Conservation (phyloP, 768 basidiomycete species). For the Boletus fagicola region DNA sequence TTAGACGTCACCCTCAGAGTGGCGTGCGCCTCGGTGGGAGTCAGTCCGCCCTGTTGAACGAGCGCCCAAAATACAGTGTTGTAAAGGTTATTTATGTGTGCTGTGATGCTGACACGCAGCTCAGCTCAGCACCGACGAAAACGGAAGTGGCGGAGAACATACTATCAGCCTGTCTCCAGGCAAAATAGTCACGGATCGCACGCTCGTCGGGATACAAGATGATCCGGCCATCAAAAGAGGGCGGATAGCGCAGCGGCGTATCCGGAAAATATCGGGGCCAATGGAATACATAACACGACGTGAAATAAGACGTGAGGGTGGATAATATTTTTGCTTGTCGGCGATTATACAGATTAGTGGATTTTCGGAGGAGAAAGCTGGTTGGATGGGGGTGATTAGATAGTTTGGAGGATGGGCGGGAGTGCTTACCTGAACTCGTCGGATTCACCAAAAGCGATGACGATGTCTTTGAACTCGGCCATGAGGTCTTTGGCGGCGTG, state of each 20-base stretch:
- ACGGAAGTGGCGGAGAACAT: constrained; percentile 30
- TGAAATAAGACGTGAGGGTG: constrained; percentile 82
- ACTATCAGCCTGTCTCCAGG: constrained; percentile 98
- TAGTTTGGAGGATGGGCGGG: neutral
- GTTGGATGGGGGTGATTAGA: neutral
- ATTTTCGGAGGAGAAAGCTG: constrained; percentile 84
- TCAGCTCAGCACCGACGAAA: constrained; percentile 8
- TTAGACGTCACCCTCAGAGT: constrained; percentile 58
- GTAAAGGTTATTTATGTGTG: constrained; percentile 97
- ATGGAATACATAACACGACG: constrained; percentile 83
- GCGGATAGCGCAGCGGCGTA: constrained; percentile 72
- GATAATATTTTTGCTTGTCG: constrained; percentile 85
- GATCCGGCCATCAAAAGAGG: constrained; percentile 89
- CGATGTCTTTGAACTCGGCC: constrained; percentile 78
- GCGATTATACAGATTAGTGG: constrained; percentile 78
- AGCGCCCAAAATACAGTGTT: constrained; percentile 97
- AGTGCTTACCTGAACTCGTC: constrained; percentile 85
- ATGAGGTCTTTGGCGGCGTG: constrained; percentile 79
- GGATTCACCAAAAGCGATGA: constrained; percentile 92
- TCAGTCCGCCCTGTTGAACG: constrained; percentile 76
- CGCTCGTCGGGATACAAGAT: constrained; percentile 73
- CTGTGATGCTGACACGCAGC: constrained; percentile 42
- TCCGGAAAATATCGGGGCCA: constrained; percentile 83
- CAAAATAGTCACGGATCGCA: constrained; percentile 86
- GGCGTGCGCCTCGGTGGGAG: constrained; percentile 77